Conservation (phyloP, 352 stramenopile genomes). For the Phytophthora foliorum region DNA sequence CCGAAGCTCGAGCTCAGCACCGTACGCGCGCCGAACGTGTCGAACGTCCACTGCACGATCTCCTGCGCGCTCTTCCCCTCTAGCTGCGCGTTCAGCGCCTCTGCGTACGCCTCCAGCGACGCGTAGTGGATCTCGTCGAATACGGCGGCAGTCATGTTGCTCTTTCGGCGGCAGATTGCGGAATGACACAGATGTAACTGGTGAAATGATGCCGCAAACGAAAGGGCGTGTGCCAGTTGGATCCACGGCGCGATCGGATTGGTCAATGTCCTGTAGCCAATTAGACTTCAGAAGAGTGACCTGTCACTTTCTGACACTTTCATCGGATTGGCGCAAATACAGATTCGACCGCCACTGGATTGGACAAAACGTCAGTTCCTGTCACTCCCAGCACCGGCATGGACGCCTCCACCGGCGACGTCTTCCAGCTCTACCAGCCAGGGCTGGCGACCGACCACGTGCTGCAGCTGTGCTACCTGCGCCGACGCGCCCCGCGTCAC, state of each 20-base stretch:
- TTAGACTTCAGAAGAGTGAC: constrained; percentile 8
- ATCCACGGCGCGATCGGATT: constrained; percentile 1
- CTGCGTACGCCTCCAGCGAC: constrained; percentile 73
- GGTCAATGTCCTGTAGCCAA: constrained; percentile 15
- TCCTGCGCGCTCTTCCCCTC: constrained; percentile 59
- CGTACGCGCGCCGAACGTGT: constrained; percentile 71
- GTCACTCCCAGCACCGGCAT: not conserved
- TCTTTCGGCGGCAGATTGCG: constrained; percentile 19
- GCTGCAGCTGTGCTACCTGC: constrained; percentile 68
- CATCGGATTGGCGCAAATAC: constrained; percentile 4
- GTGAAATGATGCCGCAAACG: constrained; percentile 21
- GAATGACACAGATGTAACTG: constrained; percentile 22
- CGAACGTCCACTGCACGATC: constrained; percentile 77
- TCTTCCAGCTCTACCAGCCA: constrained; percentile 78
- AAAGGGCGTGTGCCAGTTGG: constrained; percentile 16
- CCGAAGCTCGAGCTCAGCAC: constrained; percentile 90
- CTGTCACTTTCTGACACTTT: not conserved
- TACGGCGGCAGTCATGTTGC: constrained; percentile 33
- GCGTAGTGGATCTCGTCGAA: constrained; percentile 57
- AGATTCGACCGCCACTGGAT: not conserved
- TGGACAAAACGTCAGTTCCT: no score
- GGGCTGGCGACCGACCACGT: constrained; percentile 59
- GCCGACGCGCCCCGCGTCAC: constrained; percentile 40
- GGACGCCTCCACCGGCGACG: constrained; percentile 2
- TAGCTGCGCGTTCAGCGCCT: constrained; percentile 71